These are phyloP conservation scores for Aphanocladium album DNA, from an alignment of 2,329 filamentous ascomycete genomes.

Conservation along the genomic window DNA sequence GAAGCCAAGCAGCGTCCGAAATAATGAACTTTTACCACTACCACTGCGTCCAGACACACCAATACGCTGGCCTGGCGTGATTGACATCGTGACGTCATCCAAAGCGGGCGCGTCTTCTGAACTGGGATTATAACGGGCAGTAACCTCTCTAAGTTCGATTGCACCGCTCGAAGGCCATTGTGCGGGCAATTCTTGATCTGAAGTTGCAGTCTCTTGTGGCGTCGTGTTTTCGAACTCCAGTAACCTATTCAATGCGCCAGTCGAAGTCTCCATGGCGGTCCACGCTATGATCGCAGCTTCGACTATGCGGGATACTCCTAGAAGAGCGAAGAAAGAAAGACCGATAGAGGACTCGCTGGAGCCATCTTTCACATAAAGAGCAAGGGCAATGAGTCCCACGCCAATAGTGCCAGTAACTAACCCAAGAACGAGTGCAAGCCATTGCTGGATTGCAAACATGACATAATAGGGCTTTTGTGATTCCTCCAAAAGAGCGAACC, in stretches of 20 bases:
- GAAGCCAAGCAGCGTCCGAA: constrained; percentile 40
- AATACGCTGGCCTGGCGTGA: constrained; percentile 35
- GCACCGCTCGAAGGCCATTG: neutral
- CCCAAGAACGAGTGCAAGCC: neutral
- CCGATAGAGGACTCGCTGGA: neutral
- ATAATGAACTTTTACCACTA: constrained; percentile 43
- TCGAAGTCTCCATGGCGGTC: neutral
- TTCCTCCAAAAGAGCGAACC: neutral
- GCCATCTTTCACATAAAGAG: neutral
- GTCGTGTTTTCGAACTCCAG: neutral
- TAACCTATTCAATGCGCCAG: neutral
- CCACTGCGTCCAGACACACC: constrained; percentile 44
- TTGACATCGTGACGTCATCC: neutral
- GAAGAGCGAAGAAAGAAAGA: neutral
- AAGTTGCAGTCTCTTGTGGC: neutral
- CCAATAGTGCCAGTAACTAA: neutral
- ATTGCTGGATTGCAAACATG: neutral
- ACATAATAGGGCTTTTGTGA: neutral
- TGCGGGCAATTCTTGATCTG: neutral
- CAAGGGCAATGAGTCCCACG: neutral
- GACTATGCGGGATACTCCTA: neutral
- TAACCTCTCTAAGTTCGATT: neutral
- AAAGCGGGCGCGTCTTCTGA: neutral
- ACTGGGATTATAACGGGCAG: neutral
- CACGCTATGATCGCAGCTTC: neutral